Percentiles rank a stretch among this genome's conserved stretches.
These are phyloP conservation scores for Colletotrichum abscissum DNA, from an alignment of 2,329 filamentous ascomycete genomes.

Conservation along the genomic window DNA sequence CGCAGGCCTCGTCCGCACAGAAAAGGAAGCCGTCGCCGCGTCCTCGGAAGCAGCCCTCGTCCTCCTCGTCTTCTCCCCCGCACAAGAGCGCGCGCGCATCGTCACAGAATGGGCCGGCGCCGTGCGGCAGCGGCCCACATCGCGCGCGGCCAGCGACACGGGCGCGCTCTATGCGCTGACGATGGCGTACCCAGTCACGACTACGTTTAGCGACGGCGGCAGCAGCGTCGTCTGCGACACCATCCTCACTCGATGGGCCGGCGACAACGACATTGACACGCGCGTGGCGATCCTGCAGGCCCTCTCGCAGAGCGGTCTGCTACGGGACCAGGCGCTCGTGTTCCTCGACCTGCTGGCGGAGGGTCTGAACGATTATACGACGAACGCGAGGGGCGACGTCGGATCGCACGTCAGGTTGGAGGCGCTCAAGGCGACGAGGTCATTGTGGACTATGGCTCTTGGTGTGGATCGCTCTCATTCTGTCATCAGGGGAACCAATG, in stretches of 20 bases:
- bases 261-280: constrained; percentile 62
- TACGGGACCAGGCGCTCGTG: constrained; percentile 51
- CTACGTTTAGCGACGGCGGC: constrained; percentile 28
- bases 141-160: constrained; percentile 52
- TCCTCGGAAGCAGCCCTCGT: constrained; percentile 63
- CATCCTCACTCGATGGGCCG: constrained; percentile 64
- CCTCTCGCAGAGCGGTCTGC: constrained; percentile 58
- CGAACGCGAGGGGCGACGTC: constrained; percentile 88
- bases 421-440: constrained; percentile 80
- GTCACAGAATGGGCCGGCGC: constrained; percentile 60
- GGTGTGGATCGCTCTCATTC: constrained; percentile 26
- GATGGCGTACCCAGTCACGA: constrained; percentile 57
- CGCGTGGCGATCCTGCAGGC: constrained; percentile 67
- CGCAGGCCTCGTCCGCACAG: constrained; percentile 61
- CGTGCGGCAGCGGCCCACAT: constrained; percentile 48
- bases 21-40: constrained; percentile 60
- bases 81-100: constrained; percentile 48
- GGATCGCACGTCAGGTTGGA: constrained; percentile 87
- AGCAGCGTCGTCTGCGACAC: constrained; percentile 52
- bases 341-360: constrained; percentile 62
- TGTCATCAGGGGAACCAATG: no score
- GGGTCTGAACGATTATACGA: constrained; percentile 89
- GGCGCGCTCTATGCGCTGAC: constrained; percentile 67
- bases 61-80: constrained; percentile 57
- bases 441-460: constrained; percentile 58